A percentile compares a stretch with the other conserved stretches of the same genome.
Evolutionary conservation across 192 early-diverging fungal genomes (phyloP).

Genomic region (Dimargaris xerosporica): DNA sequence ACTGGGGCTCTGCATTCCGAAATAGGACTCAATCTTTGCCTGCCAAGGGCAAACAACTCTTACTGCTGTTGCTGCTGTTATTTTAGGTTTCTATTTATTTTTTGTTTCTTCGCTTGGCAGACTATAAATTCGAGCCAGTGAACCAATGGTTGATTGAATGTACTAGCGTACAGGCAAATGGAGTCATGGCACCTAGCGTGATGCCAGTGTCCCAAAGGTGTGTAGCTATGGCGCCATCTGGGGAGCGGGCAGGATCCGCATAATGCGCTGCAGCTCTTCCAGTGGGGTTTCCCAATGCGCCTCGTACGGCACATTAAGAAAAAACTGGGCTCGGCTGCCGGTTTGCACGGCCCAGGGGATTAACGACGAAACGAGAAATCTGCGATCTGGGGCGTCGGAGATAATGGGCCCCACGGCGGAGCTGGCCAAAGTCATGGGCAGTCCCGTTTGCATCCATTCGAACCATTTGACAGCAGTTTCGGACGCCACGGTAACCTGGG

Average conservation of each 20-base stretch:
- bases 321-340: conserved; percentile 48
- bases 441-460: conserved; percentile 78
- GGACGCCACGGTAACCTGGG: conserved; percentile 60
- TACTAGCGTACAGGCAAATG: no score
- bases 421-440: conserved; percentile 76
- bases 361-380: conserved; percentile 45
- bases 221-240: background rate
- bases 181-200: no score
- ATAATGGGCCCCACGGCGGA: conserved; percentile 70
- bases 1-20: no score
- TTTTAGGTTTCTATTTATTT: no score
- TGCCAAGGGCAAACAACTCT: no score
- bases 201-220: no score
- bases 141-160: no score
- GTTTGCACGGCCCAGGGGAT: conserved; percentile 91
- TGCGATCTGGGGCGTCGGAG: conserved; percentile 39
- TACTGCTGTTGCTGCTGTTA: no score
- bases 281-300: conserved; percentile 53
- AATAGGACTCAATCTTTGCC: no score
- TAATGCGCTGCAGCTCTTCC: conserved; percentile 31
- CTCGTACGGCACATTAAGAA: conserved; percentile 87
- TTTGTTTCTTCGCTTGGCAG: no score
- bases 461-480: conserved; percentile 94
- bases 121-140: no score
- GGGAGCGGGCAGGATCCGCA: background rate